A percentile compares a stretch with the other conserved stretches of the same genome.
Conservation (phyloP, 2,329 filamentous ascomycete species). For the Didymella arachidicola region DNA sequence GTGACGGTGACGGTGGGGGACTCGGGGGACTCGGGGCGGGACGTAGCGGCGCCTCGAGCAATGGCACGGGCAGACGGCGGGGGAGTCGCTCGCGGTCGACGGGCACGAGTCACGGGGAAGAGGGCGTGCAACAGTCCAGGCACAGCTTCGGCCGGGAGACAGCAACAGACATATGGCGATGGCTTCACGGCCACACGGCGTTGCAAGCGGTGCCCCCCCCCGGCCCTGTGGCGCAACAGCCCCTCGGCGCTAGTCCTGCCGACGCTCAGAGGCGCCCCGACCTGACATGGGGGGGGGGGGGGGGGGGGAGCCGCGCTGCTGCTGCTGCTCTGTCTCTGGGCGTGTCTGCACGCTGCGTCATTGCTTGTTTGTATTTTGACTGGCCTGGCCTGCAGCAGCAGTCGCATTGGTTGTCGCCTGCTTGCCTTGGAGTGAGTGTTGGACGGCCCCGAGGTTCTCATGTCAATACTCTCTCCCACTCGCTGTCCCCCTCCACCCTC, state of each 20-base stretch:
- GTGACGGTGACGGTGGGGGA: constrained; percentile 45
- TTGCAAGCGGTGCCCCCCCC: constrained; percentile 1
- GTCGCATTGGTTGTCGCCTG: neutral
- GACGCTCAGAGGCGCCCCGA: neutral
- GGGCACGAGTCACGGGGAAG: neutral
- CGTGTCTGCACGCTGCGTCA: constrained; percentile 26
- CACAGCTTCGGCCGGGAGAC: constrained; percentile 5
- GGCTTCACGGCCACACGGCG: constrained; percentile 11
- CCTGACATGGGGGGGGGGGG: constrained; percentile 12
- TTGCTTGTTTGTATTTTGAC: constrained; percentile 11
- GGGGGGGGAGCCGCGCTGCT: constrained; percentile 14
- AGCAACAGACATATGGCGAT: constrained; percentile 11
- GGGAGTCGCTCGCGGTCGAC: constrained; percentile 9
- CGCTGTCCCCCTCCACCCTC: constrained; percentile 18
- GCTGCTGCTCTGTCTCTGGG: neutral
- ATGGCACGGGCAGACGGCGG: constrained; percentile 29
- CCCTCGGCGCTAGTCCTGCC: constrained; percentile 28
- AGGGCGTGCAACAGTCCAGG: neutral
- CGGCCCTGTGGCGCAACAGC: constrained; percentile 13
- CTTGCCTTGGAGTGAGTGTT: neutral
- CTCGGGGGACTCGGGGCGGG: constrained; percentile 40
- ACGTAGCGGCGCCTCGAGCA: constrained; percentile 31
- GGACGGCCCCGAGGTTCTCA: constrained; percentile 16
- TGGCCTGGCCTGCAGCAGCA: constrained; percentile 5
- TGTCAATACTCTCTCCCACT: constrained; percentile 23